Base-by-base conservation (phyloP, 2,329 filamentous ascomycete species). In the Colletotrichum viniferum region DNA sequence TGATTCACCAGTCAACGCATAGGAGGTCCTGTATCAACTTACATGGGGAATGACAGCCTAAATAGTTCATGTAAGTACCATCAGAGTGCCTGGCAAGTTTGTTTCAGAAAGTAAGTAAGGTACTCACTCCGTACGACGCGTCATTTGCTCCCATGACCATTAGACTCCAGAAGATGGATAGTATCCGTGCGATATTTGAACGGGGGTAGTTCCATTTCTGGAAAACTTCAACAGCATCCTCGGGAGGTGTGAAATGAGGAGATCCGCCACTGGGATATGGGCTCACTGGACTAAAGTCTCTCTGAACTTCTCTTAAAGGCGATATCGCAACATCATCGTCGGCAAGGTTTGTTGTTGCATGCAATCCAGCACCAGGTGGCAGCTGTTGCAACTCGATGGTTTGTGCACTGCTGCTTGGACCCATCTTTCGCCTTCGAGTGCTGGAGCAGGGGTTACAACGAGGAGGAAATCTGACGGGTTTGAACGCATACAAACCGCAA, bases 121-220 rank as follows among this genome's bases (percentile, higher is more conserved):
- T n/a, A 86, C 88, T 81, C 85, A 91, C 91, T 48, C 92, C 92
- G 58, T 91, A 88, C 24, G 90, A 90, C 12, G 90, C 92, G 83
- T 95, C 93, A 79, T 93, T 94, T 84, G 92, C 89, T 5, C 93
- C 93, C 86, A 93, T 90, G 32, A 94, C 85, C 28, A 92, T 84
- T 76, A 95, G 91, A 5, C 88, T 88, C 83, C 90, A 91, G 79
- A 92, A 91, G 4, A 91, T 88, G 1, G 90, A 87, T 36, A 90
- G 82, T 56, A 91, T 90, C 43, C 92, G 89, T 77, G 85, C 91
- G 7, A 90, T 83, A 80, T 93, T 94, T 32, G 86, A 85, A 12
- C 83, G 81, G 0, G 93, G 89, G 18, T 85, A 83, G 79, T 94
- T 94, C 93, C 93, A 95, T 82, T 82, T 85, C 78, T 93, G 89